Base-by-base conservation (phyloP, 75 land plant genomes). In the Larix kaempferi region DNA sequence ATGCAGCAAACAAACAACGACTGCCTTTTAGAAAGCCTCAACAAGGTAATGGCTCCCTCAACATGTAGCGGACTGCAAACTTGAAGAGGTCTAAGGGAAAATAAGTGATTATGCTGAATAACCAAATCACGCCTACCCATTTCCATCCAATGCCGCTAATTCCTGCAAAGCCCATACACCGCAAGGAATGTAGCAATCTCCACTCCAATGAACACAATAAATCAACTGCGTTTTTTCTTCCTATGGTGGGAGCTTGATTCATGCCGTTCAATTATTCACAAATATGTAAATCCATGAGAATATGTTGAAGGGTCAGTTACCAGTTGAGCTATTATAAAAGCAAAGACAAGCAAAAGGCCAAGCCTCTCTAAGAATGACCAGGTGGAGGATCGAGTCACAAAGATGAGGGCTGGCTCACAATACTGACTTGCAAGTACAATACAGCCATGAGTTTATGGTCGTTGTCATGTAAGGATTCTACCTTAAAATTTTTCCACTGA, bases 101-200 rank as follows among this genome's bases (percentile, higher is more conserved):
- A 72, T 82, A 92, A 33, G 80, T 77, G 39, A 92, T 19, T 23
- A 92, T 56, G 61, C 85, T 85, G 79, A 76, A 92, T 12, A 86
- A 75, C 94, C 94, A 90, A 54, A 92, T 86, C 2, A 90, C 83
- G 27, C 90, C 94, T 13, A 92, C 94, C 94, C 94, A 92, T 59
- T 92, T 92, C 90, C 94, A 92, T 19, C 94, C 90, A 61, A 85
- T 74, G 7, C 94, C 94, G 16, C 76, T 76, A 33, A 90, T 84
- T 16, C 74, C 57, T 57, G 94, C 92, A 57, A 90, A 92, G 3
- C 78, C 77, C 92, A 80, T 89, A 92, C 3, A 92, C 94, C 10
- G 94, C 84, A 6, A 90, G 78, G n/a, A 92, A 11, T 17, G 94
- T 92, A 21, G 94, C 94, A 56, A 91, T 27, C 94, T 91, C 83